Conservation (phyloP, 1,139 yeast genomes). For the Suzukiozyma palmioleophila region DNA sequence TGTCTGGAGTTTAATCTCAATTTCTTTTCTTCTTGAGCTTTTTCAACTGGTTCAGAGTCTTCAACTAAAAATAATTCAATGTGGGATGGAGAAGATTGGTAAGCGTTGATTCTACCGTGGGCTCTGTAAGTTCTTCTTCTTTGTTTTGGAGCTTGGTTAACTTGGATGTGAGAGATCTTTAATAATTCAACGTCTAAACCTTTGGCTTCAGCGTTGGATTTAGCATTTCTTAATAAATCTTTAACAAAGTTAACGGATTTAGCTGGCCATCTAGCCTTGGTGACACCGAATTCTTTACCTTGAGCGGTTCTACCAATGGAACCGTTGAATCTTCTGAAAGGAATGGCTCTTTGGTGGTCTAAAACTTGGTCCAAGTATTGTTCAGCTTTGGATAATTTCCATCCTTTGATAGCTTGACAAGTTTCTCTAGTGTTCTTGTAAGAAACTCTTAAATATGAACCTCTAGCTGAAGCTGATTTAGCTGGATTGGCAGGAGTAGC, state of each 20-base stretch:
- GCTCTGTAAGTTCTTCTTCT: conserved; percentile 99
- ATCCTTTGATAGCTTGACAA: conserved; percentile 96
- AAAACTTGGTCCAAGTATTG: conserved; percentile 93
- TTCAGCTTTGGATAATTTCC: conserved; percentile 96
- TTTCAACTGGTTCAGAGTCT: conserved; percentile 89
- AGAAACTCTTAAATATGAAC: conserved; percentile 98
- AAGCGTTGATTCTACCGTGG: conserved; percentile 99
- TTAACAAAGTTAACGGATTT: conserved; percentile 95
- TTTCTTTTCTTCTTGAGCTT: conserved; percentile 83
- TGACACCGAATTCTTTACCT: conserved; percentile 99
- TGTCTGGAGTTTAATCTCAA: conserved; percentile 85
- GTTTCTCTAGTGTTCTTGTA: conserved; percentile 99
- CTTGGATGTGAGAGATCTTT: conserved; percentile 97
- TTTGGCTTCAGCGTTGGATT: conserved; percentile 98
- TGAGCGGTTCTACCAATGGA: conserved; percentile 99
- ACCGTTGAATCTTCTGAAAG: conserved; percentile 96
- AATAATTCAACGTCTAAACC: conserved; percentile 95
- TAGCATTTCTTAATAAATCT: conserved; percentile 95
- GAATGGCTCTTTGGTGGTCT: conserved; percentile 99
- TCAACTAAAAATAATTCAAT: conserved; percentile 96
- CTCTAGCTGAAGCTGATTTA: conserved; percentile 98
- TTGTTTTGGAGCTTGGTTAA: conserved; percentile 99
- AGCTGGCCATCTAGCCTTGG: conserved; percentile 99
- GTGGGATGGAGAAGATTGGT: conserved; percentile 98
- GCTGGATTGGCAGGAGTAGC: conserved; percentile 99